Evolutionary conservation across 164 flowering plant genomes (phyloP), one percentile per base, ranked within the genome.

Genomic region (Nymphaea colorata): DNA sequence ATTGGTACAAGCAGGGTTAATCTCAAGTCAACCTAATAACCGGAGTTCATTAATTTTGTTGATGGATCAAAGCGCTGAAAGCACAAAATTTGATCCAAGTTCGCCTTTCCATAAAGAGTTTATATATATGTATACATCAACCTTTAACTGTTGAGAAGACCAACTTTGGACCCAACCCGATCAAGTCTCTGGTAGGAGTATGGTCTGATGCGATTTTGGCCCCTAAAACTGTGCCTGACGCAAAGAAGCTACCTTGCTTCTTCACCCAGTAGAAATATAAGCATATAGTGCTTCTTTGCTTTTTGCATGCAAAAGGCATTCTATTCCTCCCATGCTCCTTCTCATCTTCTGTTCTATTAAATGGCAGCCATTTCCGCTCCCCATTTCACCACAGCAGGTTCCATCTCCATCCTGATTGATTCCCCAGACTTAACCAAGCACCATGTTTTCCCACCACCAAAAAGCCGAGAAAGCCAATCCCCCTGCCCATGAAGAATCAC

Each of bases 401-500:
- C 3, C 2, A 51, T 51, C 57, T 51, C 12, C 57, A 51, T 51
- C 14, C 14, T 8, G 14, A 8, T 51, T 15, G 8, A 15, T 51
- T 51, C 57, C 14, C 15, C 15, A 15, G 57, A 5, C 8, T 51
- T 8, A 7, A 51, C 64, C 25, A 17, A 44, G 66, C 43, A 67
- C 66, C 65, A 74, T 80, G 79, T 18, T 8, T 41, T 68, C 72
- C 4, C 76, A 75, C 43, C 18, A 72, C 25, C 59, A 45, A 59
- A 66, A 60, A 18, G 59, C 10, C 44, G 55, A 14, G 41, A 70
- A 72, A 51, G 64, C 71, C 8, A 43, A 43, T 60, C 65, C 72
- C 15, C 45, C 71, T 17, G n/a, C 47, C 3, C 73, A 75, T 44
- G 70, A 65, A 41, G 76, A 79, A 44, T 73, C 67, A 67, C 82